Percentiles rank a stretch among this genome's conserved stretches.
phyloP scores from a whole-genome alignment of 345 rosid genomes.

The Cardiospermum halicacabum region DNA sequence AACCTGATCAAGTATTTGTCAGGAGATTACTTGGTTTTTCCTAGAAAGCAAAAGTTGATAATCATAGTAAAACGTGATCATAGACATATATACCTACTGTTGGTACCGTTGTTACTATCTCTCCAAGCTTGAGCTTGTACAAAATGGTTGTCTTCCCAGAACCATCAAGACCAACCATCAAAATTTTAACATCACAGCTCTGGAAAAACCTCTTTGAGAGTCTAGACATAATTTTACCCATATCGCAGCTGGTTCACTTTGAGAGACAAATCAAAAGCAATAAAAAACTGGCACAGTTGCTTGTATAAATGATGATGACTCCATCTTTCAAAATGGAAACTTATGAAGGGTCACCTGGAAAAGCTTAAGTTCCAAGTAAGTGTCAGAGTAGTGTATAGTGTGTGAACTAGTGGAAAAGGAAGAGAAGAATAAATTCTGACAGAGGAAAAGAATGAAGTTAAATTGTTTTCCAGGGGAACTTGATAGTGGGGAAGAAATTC shows the following conservation, averaged over 20 bases:
- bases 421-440: conserved; percentile 24
- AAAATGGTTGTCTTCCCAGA: conserved; percentile 74
- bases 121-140: conserved; percentile 67
- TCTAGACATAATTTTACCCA: conserved; percentile 42
- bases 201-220: conserved; percentile 42
- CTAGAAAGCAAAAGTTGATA: background rate
- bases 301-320: background rate
- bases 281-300: background rate
- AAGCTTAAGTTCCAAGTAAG: conserved; percentile 12
- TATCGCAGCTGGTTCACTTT: conserved; percentile 10
- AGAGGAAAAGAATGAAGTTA: conserved; percentile 16
- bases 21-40: background rate
- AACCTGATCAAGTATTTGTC: conserved; percentile 33
- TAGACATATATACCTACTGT: conserved; percentile 73
- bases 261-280: conserved; percentile 1
- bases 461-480: background rate
- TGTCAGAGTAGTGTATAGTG: conserved; percentile 1
- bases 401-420: conserved; percentile 10
- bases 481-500: background rate
- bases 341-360: background rate
- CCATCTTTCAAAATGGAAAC: background rate
- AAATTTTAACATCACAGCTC: conserved; percentile 30
- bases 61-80: too few relatives aligned
- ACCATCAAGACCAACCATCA: conserved; percentile 73
- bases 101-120: conserved; percentile 45